These are phyloP conservation scores for Myxozyma geophila DNA, from an alignment of 805 yeast genomes.

Conservation along the genomic window DNA sequence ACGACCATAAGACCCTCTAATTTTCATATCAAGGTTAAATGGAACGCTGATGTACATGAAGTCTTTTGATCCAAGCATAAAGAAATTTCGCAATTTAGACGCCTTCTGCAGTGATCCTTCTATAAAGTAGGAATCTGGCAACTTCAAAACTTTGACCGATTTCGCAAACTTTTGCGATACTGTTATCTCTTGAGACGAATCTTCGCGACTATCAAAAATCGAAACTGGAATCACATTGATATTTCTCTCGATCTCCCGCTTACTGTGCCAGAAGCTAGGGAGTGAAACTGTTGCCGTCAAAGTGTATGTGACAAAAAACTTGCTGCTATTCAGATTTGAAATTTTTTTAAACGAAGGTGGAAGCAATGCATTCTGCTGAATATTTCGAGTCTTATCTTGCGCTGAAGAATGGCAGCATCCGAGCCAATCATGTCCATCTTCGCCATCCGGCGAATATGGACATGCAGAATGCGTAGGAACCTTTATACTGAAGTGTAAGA, in stretches of 20 bases:
- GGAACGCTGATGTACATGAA: conserved; percentile 12
- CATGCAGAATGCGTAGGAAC: conserved; percentile 14
- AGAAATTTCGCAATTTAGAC: conserved; percentile 8
- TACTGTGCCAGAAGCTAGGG: too few species aligned
- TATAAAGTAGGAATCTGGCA: conserved; percentile 25
- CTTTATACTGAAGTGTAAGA: background rate
- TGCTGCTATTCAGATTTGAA: background rate
- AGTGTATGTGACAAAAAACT: too few species aligned
- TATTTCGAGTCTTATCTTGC: background rate
- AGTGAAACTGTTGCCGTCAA: too few species aligned
- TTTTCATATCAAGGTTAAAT: background rate
- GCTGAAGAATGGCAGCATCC: background rate
- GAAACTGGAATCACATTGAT: conserved; percentile 3
- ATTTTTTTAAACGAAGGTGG: background rate
- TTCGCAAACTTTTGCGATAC: conserved; percentile 6
- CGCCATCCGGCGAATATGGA: background rate
- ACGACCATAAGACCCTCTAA: background rate
- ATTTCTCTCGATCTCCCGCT: too few species aligned
- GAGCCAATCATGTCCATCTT: background rate
- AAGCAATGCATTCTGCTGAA: background rate
- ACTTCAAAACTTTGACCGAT: background rate
- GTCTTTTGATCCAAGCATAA: conserved; percentile 8
- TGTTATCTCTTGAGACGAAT: too few species aligned
- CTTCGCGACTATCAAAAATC: background rate
- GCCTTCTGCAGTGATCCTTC: conserved; percentile 14